Evolutionary conservation across 345 rosid genomes (phyloP).

Genomic region (Adansonia digitata): DNA sequence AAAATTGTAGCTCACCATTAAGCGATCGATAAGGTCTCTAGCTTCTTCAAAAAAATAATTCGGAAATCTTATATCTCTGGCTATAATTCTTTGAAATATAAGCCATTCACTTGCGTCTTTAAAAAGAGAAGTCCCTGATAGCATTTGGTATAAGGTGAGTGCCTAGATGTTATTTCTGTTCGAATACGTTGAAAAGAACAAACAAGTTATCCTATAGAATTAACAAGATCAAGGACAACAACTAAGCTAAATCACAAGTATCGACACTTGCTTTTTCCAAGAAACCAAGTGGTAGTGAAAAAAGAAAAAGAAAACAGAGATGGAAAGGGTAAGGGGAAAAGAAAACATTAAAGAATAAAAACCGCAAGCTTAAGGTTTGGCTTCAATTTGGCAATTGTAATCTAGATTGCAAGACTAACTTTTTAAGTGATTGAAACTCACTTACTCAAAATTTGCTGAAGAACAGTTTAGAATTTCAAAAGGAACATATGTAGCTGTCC

Average conservation of each 20-base stretch:
- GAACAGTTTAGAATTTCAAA: slow-evolving; percentile 97
- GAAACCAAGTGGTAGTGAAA: background rate
- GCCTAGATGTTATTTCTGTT: slow-evolving; percentile 99
- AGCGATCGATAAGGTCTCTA: slow-evolving; percentile 72
- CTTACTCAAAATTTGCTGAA: slow-evolving; percentile 92
- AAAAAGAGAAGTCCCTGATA: too few relatives aligned
- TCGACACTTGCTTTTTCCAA: background rate
- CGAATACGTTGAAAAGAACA: slow-evolving; percentile 30
- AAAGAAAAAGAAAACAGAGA: background rate
- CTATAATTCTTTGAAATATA: slow-evolving; percentile 90
- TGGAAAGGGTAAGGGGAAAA: background rate
- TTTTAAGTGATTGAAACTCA: slow-evolving; percentile 1
- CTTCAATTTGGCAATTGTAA: background rate
- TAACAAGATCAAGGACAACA: slow-evolving; percentile 12
- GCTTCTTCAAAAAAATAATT: too few relatives aligned
- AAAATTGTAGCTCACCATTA: slow-evolving; percentile 54
- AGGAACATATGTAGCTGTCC: slow-evolving; percentile 98
- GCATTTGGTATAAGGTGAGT: slow-evolving; percentile 94
- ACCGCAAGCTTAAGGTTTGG: background rate
- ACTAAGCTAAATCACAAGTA: background rate
- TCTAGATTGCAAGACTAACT: background rate
- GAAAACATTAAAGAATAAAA: background rate
- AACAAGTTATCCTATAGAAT: slow-evolving; percentile 24
- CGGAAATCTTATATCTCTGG: too few relatives aligned
- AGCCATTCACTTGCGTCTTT: slow-evolving; percentile 99